These are phyloP conservation scores for Diplodia corticola DNA, from an alignment of 2,329 filamentous ascomycete genomes.

Conservation along the genomic window DNA sequence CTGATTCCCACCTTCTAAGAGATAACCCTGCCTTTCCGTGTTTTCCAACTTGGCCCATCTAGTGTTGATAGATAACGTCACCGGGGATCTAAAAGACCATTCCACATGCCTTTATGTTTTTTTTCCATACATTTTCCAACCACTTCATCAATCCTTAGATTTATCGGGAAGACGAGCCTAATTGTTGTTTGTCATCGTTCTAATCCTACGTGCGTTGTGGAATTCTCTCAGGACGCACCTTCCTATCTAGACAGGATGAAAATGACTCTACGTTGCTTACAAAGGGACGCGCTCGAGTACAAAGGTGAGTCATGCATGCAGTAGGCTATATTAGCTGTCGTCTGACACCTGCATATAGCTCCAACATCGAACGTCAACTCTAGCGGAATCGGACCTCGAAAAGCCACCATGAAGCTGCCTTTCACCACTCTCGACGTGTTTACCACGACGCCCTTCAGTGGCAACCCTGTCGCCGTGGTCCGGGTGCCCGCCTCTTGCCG, in stretches of 20 bases:
- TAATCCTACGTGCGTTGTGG: too few species aligned
- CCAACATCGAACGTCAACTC: background rate
- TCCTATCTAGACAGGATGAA: background rate
- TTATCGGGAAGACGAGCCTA: background rate
- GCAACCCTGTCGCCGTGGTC: conserved; percentile 60
- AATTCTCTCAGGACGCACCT: background rate
- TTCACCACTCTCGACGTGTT: conserved; percentile 51
- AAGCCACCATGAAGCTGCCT: conserved; percentile 27
- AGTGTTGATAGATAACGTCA: background rate
- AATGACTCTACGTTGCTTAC: background rate
- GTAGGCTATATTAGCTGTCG: background rate
- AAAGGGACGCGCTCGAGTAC: background rate
- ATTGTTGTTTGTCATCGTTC: background rate
- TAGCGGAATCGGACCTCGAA: background rate
- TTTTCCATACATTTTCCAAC: too few species aligned
- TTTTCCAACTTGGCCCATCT: background rate
- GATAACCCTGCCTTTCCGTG: background rate
- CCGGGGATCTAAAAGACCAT: background rate
- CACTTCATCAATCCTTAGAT: too few species aligned
- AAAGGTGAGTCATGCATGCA: background rate
- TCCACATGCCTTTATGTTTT: too few species aligned
- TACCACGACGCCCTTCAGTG: conserved; percentile 48
- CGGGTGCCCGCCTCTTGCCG: conserved; percentile 41
- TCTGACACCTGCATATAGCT: background rate
- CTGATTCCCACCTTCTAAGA: conserved; percentile 14